Evolutionary conservation across 2,329 filamentous ascomycete genomes (phyloP).

Genomic region (Aspergillus arachidicola): DNA sequence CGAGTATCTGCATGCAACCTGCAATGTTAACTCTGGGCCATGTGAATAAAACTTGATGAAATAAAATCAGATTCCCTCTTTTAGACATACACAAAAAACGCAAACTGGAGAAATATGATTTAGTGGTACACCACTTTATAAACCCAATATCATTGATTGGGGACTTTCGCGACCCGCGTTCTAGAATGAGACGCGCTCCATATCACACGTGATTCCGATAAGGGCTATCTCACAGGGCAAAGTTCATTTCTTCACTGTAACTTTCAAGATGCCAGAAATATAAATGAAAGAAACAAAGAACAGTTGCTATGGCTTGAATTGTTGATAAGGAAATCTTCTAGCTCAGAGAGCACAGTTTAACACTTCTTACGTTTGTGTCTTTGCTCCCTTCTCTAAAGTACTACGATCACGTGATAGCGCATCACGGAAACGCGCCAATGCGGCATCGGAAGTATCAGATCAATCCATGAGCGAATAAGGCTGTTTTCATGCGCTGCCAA

Average conservation of each 20-base stretch:
- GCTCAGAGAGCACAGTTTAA: background rate
- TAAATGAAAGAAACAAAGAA: background rate
- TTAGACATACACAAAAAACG: slow-evolving; percentile 32
- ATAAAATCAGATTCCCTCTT: slow-evolving; percentile 21
- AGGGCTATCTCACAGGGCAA: slow-evolving; percentile 13
- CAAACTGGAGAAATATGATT: background rate
- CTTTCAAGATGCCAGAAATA: background rate
- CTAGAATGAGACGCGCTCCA: slow-evolving; percentile 11
- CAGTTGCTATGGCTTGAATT: background rate
- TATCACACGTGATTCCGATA: slow-evolving; percentile 29
- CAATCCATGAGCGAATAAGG: slow-evolving; percentile 8
- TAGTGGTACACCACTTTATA: background rate
- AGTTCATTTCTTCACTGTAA: background rate
- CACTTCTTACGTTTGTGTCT: background rate
- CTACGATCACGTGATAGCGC: background rate
- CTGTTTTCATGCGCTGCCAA: slow-evolving; percentile 17
- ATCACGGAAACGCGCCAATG: slow-evolving; percentile 10
- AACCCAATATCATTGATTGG: background rate
- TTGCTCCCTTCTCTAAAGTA: background rate
- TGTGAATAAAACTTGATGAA: slow-evolving; percentile 25
- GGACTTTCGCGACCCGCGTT: slow-evolving; percentile 12
- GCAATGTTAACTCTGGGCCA: slow-evolving; percentile 21
- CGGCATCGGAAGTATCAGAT: slow-evolving; percentile 9
- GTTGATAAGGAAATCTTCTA: background rate
- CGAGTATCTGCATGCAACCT: slow-evolving; percentile 29